Evolutionary conservation across 2,329 filamentous ascomycete genomes (phyloP), one percentile per base, ranked within the genome.

Genomic region (Penicillium freii): DNA sequence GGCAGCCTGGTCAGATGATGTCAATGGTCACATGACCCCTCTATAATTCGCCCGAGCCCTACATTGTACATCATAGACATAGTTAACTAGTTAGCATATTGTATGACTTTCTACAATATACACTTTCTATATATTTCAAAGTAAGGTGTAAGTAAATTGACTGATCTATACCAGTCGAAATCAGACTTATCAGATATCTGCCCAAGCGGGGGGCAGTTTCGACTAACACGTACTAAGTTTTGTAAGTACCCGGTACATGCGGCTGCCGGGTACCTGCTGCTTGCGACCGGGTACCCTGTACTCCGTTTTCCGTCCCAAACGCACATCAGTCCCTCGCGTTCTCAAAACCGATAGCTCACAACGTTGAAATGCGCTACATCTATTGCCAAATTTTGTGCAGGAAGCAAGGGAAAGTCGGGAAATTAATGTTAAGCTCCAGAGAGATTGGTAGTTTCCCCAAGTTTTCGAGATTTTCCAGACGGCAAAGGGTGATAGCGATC

Each of bases 401-500:
- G 23, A 61, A 46, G 61, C 36, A 63, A 62, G 61, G 43, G 29
- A 54, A 36, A 29, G 9, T 39, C 54, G 57, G 57, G 58, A 38
- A 44, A 47, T 58, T 52, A 51, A 49, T 27, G 17, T 23, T 7
- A 55, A 27, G 17, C 23, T n/a, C 10, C 13, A 4, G 31, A 38
- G 36, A 29, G 36, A 29, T 25, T 39, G 17, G 42, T 38, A n/a
- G 21, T 50, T 36, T 46, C 19, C 40, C 31, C 23, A 27, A 47
- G 38, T 17, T 42, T 42, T 42, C 10, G 21, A 42, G 21, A 21
- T 49, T 56, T 50, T 54, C 45, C 27, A 43, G 40, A 48, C 59
- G 59, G 61, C 48, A 40, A 49, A 39, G 7, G 33, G 57, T 60
- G 58, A 66, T 64, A 63, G 54, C 58, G 64, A 66, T 66, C 62